Base-by-base conservation (phyloP, 2,329 filamentous ascomycete species). In the Fonsecaea pedrosoi region DNA sequence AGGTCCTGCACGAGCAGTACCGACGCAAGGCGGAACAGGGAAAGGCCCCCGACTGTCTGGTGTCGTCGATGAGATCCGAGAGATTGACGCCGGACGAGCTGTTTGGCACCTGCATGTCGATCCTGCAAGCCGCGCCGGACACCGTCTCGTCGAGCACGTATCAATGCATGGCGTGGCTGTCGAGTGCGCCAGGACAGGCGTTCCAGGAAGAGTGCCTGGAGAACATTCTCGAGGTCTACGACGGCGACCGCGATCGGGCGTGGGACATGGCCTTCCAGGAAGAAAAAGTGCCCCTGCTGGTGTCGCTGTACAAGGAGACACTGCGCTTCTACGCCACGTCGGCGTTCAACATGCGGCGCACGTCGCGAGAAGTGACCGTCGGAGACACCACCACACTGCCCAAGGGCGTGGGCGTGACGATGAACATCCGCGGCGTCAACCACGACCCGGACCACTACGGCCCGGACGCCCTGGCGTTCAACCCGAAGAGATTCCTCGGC, bases 191-290 rank as follows among this genome's bases (percentile, higher is more conserved):
- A 35, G 63, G 63, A 8, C 42, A 60, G 25, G n/a, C 1, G n/a
- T 60, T 54, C 18, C 63, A 65, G 35, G 10, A 18, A 10, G 13
- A 32, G 37, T 15, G 15, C 4, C n/a, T 55, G 12, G 34, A 54
- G 6, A 37, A 34, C 42, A 65, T 65, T 32, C 50, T 65, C 6
- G 63, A 54, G 10, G 21, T 21, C n/a, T 65, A 25, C 25, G 25
- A 65, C 37, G 63, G 63, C 12, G 63, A 65, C 48, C 30, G 57
- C 6, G 48, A 54, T n/a, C 32, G 42, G 21, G 63, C 63, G 7
- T 65, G 56, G 63, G 32, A 60, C 32, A 65, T 54, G 42, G 63
- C 63, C 7, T 65, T 65, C 21, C 63, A 56, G 10, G 63, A 65
- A 56, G 63, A 65, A 54, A 55, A 55, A 34, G 48, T 60, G 5